Conservation (phyloP, 192 early-diverging fungal species). For the Coemansia sp. region DNA sequence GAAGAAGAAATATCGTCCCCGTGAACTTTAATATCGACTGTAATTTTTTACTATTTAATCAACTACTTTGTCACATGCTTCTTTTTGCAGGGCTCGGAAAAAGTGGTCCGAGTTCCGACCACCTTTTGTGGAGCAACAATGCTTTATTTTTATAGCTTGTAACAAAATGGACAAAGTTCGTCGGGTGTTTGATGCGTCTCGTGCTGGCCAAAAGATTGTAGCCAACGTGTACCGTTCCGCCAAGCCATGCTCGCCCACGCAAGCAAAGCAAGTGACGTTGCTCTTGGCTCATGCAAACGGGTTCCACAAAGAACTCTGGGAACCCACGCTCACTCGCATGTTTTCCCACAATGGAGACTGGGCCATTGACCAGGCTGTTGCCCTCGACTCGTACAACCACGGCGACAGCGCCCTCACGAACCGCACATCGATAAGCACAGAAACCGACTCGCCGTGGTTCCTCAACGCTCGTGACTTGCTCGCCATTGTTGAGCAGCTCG, state of each 20-base stretch:
- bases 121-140: too few species aligned
- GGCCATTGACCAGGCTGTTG: slow-evolving; percentile 33
- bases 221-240: slow-evolving; percentile 37
- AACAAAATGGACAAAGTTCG: slow-evolving; percentile 27
- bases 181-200: slow-evolving; percentile 26
- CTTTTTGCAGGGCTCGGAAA: background rate
- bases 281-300: slow-evolving; percentile 50
- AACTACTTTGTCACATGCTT: slow-evolving; percentile 1
- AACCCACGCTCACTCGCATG: slow-evolving; percentile 32
- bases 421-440: slow-evolving; percentile 11
- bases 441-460: slow-evolving; percentile 32
- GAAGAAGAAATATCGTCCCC: slow-evolving; percentile 54
- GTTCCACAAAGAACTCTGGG: slow-evolving; percentile 57
- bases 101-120: background rate
- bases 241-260: background rate
- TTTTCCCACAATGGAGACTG: slow-evolving; percentile 20
- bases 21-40: background rate
- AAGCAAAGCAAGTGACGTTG: slow-evolving; percentile 26
- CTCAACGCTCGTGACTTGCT: slow-evolving; percentile 41
- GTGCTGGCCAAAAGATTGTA: slow-evolving; percentile 33
- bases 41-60: slow-evolving; percentile 1
- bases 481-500: slow-evolving; percentile 29
- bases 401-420: slow-evolving; percentile 53
- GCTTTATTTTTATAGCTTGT: background rate
- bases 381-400: slow-evolving; percentile 49